These are phyloP conservation scores for Lipomyces yamadae DNA, from an alignment of 805 yeast species.

Conservation along the genomic window DNA sequence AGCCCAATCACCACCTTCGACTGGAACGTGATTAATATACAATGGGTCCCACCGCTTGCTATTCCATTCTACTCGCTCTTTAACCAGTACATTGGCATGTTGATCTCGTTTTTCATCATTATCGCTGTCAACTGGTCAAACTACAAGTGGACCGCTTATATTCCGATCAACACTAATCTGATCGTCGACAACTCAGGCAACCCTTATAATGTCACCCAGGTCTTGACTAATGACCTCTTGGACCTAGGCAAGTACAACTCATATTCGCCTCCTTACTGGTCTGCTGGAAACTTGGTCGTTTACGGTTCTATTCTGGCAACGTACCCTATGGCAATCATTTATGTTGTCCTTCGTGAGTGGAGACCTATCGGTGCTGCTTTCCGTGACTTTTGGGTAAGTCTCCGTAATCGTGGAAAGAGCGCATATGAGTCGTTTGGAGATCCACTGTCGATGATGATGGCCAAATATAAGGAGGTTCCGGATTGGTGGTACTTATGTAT, in stretches of 20 bases:
- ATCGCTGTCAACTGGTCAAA: constrained; percentile 60
- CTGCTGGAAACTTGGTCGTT: constrained; percentile 58
- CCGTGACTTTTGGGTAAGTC: constrained; percentile 37
- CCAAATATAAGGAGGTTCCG: constrained; percentile 50
- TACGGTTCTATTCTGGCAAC: constrained; percentile 67
- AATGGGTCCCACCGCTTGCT: constrained; percentile 47
- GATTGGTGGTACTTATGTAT: constrained; percentile 62
- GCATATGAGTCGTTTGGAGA: constrained; percentile 36
- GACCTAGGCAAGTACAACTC: constrained; percentile 54
- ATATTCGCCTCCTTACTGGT: constrained; percentile 67
- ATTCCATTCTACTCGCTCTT: constrained; percentile 43
- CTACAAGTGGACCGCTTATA: constrained; percentile 58
- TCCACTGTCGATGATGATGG: constrained; percentile 17
- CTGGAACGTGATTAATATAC: constrained; percentile 63
- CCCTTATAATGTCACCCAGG: constrained; percentile 55
- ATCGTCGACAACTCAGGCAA: constrained; percentile 57
- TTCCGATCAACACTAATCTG: constrained; percentile 58
- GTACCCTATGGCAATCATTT: constrained; percentile 36
- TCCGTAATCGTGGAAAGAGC: constrained; percentile 5
- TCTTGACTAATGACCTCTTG: constrained; percentile 55
- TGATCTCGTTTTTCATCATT: constrained; percentile 56
- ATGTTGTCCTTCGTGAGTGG: constrained; percentile 15
- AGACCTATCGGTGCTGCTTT: background rate
- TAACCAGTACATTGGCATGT: constrained; percentile 50
- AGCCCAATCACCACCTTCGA: constrained; percentile 67